Conservation (phyloP, 1,139 yeast genomes). For the Eremothecium gossypii region DNA sequence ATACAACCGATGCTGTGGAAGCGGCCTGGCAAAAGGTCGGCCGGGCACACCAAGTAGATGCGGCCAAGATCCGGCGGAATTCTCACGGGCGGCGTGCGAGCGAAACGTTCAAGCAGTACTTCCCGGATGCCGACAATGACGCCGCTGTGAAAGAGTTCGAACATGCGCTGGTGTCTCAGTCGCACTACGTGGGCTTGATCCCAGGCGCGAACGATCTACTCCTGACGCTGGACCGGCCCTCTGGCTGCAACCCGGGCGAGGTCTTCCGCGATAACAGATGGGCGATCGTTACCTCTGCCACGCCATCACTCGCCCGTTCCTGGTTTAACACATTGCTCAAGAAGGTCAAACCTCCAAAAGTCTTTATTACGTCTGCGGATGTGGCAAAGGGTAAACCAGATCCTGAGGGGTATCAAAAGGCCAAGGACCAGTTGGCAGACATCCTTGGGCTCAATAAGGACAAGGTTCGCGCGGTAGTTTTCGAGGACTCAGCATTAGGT, state of each 20-base stretch:
- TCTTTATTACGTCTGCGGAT: constrained; percentile 65
- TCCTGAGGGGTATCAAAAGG: constrained; percentile 57
- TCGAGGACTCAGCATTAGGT: constrained; percentile 81
- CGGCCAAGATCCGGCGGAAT: constrained; percentile 55
- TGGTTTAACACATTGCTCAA: constrained; percentile 53
- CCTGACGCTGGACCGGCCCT: constrained; percentile 34
- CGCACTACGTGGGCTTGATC: constrained; percentile 57
- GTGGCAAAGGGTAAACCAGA: constrained; percentile 67
- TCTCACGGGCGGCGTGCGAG: constrained; percentile 68
- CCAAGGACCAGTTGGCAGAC: constrained; percentile 39
- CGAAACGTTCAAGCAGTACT: constrained; percentile 55
- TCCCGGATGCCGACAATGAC: constrained; percentile 56
- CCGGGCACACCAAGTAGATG: constrained; percentile 52
- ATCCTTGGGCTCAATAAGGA: constrained; percentile 38
- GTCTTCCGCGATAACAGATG: constrained; percentile 41
- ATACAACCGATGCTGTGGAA: constrained; percentile 65
- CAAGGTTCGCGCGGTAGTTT: constrained; percentile 45
- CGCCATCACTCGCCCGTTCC: constrained; percentile 49
- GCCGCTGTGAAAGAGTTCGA: constrained; percentile 48
- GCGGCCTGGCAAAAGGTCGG: constrained; percentile 62
- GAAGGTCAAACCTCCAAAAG: constrained; percentile 42
- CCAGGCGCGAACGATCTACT: constrained; percentile 61
- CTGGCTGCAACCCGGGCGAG: constrained; percentile 23
- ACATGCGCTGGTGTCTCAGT: constrained; percentile 39
- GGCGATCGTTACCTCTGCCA: constrained; percentile 76